Evolutionary conservation across 2,329 filamentous ascomycete species (phyloP).

Genomic region (Fusarium multiceps): DNA sequence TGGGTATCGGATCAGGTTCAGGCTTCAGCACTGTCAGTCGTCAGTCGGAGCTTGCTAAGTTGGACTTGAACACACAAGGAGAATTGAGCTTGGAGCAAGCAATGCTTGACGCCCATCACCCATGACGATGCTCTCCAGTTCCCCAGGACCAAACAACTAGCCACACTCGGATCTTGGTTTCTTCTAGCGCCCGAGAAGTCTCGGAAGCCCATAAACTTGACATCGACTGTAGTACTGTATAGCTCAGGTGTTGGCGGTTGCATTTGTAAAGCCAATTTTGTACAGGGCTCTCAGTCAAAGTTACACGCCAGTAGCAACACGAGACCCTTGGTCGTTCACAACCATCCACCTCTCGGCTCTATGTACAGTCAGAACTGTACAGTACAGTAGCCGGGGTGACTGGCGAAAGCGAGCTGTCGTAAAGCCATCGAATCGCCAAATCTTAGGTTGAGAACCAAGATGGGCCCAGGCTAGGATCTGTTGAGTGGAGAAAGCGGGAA

Average conservation of each 20-base stretch:
- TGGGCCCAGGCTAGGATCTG: slow-evolving; percentile 31
- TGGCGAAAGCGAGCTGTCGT: slow-evolving; percentile 3
- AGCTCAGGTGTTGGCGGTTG: slow-evolving; percentile 6
- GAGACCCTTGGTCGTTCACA: slow-evolving; percentile 11
- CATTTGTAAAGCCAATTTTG: background rate
- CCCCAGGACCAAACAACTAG: background rate
- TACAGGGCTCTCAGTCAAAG: background rate
- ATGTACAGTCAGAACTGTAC: background rate
- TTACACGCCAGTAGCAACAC: slow-evolving; percentile 17
- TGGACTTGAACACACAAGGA: background rate
- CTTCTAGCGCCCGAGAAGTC: slow-evolving; percentile 34
- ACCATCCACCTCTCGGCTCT: background rate
- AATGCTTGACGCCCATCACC: slow-evolving; percentile 7
- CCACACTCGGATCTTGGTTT: slow-evolving; percentile 18
- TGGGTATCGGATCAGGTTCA: background rate
- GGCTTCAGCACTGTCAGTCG: background rate
- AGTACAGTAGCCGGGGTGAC: background rate
- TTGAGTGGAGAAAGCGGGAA: background rate
- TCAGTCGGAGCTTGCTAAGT: background rate
- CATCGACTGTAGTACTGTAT: slow-evolving; percentile 1
- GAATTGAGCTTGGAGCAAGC: background rate
- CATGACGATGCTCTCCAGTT: slow-evolving; percentile 23
- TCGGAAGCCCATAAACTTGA: slow-evolving; percentile 28
- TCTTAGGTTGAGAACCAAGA: background rate
- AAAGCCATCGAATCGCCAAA: slow-evolving; percentile 17